Evolutionary conservation across 495 filamentous ascomycete genomes (phyloP).

Genomic region (Elasticomyces elasticus): DNA sequence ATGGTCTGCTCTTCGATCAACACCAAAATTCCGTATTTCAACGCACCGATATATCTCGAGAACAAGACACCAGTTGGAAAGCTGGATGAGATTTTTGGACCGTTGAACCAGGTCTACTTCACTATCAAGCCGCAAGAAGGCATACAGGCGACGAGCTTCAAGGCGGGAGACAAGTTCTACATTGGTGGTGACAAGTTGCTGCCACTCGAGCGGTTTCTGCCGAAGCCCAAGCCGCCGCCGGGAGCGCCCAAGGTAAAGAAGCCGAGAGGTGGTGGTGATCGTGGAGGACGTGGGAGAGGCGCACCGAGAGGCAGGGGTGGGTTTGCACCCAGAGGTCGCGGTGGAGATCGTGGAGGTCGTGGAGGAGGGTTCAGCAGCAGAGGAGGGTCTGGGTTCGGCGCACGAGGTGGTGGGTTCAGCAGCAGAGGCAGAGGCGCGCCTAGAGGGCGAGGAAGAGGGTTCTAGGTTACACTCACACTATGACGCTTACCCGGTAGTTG

Average conservation of each 20-base stretch:
- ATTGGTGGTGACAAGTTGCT: slow-evolving; percentile 90
- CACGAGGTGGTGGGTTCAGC: slow-evolving; percentile 20
- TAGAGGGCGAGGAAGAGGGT: slow-evolving; percentile 9
- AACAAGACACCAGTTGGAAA: slow-evolving; percentile 85
- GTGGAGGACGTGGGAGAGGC: slow-evolving; percentile 32
- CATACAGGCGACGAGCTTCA: slow-evolving; percentile 90
- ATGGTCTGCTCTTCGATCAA: slow-evolving; percentile 91
- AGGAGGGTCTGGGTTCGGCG: slow-evolving; percentile 11
- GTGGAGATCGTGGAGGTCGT: slow-evolving; percentile 14
- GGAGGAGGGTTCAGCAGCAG: slow-evolving; percentile 14
- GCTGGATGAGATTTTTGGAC: slow-evolving; percentile 89
- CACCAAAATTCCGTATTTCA: slow-evolving; percentile 96
- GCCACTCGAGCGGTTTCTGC: slow-evolving; percentile 89
- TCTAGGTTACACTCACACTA: neutral
- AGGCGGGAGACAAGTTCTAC: slow-evolving; percentile 91
- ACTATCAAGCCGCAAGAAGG: slow-evolving; percentile 94
- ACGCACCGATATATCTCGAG: slow-evolving; percentile 95
- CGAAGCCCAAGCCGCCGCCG: slow-evolving; percentile 80
- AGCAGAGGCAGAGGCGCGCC: slow-evolving; percentile 17
- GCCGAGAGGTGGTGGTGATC: slow-evolving; percentile 44
- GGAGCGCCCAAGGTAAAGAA: slow-evolving; percentile 44
- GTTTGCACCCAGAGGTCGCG: slow-evolving; percentile 13
- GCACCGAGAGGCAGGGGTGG: slow-evolving; percentile 24
- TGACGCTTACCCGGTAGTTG: neutral
- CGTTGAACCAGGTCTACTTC: slow-evolving; percentile 95